phyloP scores from a whole-genome alignment of 179 eudicot species.

The Corrigiola litoralis region DNA sequence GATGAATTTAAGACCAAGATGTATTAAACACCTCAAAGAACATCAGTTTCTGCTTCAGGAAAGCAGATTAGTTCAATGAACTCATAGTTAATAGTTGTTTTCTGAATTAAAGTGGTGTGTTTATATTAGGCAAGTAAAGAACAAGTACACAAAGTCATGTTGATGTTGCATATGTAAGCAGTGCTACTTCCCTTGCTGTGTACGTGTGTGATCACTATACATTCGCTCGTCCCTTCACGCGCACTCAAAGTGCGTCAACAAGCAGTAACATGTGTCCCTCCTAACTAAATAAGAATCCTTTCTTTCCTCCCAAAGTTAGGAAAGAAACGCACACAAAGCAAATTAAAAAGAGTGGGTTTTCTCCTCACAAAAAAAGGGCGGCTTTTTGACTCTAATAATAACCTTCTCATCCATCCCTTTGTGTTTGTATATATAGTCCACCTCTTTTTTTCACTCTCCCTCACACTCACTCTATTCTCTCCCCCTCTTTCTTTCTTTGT shows the following conservation, averaged over 20 bases:
- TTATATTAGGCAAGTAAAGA: not conserved
- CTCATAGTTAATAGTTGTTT: not conserved
- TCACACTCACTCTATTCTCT: slow-evolving; percentile 19
- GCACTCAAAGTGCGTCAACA: slow-evolving; percentile 21
- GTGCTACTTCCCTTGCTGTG: slow-evolving; percentile 11
- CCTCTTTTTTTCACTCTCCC: not conserved
- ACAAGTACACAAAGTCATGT: not conserved
- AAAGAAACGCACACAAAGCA: not conserved
- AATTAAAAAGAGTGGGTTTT: not conserved
- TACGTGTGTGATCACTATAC: slow-evolving; percentile 19
- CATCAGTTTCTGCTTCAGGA: not conserved
- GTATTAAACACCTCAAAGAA: not conserved
- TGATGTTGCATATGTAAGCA: slow-evolving; percentile 2
- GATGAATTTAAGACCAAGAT: not conserved
- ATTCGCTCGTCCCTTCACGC: slow-evolving; percentile 18
- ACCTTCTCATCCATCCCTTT: not conserved
- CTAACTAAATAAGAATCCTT: slow-evolving; percentile 7
- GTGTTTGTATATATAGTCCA: not conserved
- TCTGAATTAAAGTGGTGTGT: not conserved
- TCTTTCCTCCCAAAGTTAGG: not conserved
- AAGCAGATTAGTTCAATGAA: slow-evolving; percentile 10
- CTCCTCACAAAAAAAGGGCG: slow-evolving; percentile 6
- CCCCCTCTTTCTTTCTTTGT: slow-evolving; percentile 10
- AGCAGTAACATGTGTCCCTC: slow-evolving; percentile 4
- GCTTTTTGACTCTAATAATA: slow-evolving; percentile 14